Base-by-base conservation (phyloP, 257 asterid species). In the Lantana camara region DNA sequence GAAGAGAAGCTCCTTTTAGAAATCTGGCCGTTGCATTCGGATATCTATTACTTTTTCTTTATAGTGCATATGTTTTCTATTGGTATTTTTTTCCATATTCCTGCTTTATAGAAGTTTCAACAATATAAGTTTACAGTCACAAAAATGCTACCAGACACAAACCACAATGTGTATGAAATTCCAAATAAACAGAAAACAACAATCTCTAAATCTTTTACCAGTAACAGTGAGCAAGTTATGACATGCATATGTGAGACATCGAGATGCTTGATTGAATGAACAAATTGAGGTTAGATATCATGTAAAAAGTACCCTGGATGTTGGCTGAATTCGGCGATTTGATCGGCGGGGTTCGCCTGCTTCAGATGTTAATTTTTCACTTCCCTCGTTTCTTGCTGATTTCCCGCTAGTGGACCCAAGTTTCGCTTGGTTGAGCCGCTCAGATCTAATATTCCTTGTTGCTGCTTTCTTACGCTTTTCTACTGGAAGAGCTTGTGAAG, bases 241-340 rank as follows among this genome's bases (percentile, higher is more conserved):
- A n/a, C 54, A 63, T 44, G 7, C 22, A 23, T 22, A 40, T 9
- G 21, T 42, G 29, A 58, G n/a, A n/a, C n/a, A n/a, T n/a, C n/a
- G n/a, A n/a, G n/a, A 9, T 35, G 51, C 24, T 15, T 12, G 15
- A 10, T 55, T 53, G 17, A 11, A 21, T 55, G 32, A 21, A 66
- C 20, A 45, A 32, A 37, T 15, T 21, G 52, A 12, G 40, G 32
- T 5, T 40, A 9, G 51, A 22, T n/a, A 27, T 3, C 59, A 40
- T 23, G 47, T 46, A 53, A 14, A 56, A 16, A 7, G 77, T 80
- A 91, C 99, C 96, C 98, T 80, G 23, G 98, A 95, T 32, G 99
- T 95, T 23, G 99, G 99, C 79, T 91, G 98, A 76, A 88, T 95
- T 65, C 83, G 84, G 70, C 99, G 96, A 68, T 83, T 87, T 63